phyloP scores from a whole-genome alignment of 805 yeast genomes.

The Metschnikowia continentalis region DNA sequence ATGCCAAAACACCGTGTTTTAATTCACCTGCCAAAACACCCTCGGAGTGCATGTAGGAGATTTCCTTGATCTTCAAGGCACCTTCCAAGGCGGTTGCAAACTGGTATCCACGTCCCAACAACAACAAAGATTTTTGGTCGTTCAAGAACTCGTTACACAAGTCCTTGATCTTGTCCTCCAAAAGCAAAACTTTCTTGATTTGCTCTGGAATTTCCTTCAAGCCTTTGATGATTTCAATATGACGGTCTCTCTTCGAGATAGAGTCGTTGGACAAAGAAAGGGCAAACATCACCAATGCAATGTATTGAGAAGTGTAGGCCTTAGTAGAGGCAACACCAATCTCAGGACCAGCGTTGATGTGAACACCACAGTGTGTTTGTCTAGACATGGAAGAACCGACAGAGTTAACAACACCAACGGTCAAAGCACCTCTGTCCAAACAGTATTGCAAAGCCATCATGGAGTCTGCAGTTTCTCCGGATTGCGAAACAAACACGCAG shows the following conservation, averaged over 20 bases:
- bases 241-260: slow-evolving; percentile 70
- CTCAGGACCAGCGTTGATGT: slow-evolving; percentile 98
- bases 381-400: slow-evolving; percentile 97
- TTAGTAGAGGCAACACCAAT: slow-evolving; percentile 99
- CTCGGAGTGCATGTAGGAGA: slow-evolving; percentile 97
- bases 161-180: slow-evolving; percentile 69
- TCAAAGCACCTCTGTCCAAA: slow-evolving; percentile 93
- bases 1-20: slow-evolving; percentile 96
- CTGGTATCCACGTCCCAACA: slow-evolving; percentile 97
- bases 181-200: slow-evolving; percentile 68
- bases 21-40: slow-evolving; percentile 99
- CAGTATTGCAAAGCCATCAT: slow-evolving; percentile 94
- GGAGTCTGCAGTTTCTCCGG: slow-evolving; percentile 98
- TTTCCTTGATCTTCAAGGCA: slow-evolving; percentile 96
- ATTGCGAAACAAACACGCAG: slow-evolving; percentile 94
- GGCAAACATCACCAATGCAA: slow-evolving; percentile 96
- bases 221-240: slow-evolving; percentile 81
- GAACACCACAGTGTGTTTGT: slow-evolving; percentile 98
- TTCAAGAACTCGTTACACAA: slow-evolving; percentile 72
- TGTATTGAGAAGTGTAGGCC: slow-evolving; percentile 97
- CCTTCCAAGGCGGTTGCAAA: slow-evolving; percentile 97
- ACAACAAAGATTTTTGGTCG: slow-evolving; percentile 78
- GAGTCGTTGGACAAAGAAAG: slow-evolving; percentile 91
- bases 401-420: slow-evolving; percentile 95
- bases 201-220: slow-evolving; percentile 80